Evolutionary conservation across 257 asterid genomes (phyloP).

Genomic region (Solanum lignicaule): DNA sequence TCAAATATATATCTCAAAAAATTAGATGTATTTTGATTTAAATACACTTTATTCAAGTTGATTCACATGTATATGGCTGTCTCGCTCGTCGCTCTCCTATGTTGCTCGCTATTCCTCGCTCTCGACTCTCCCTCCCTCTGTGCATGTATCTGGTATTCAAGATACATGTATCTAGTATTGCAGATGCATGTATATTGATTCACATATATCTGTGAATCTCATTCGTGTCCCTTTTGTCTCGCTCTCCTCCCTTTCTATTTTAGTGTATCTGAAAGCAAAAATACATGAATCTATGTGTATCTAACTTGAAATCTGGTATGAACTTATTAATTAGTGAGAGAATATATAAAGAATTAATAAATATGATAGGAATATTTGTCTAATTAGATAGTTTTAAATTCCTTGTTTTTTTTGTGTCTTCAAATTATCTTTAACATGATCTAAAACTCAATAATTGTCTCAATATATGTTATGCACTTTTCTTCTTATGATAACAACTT

Average conservation of each 20-base stretch:
- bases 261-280: too few species aligned
- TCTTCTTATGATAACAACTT: neutral
- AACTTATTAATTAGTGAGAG: too few species aligned
- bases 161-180: neutral
- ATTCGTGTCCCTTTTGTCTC: rapidly evolving
- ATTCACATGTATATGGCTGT: too few species aligned
- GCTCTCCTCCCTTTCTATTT: neutral
- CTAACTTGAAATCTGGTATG: too few species aligned
- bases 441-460: neutral
- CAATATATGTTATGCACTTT: neutral
- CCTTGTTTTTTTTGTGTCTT: neutral
- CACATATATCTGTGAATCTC: neutral
- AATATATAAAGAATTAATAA: too few species aligned
- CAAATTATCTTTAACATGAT: neutral
- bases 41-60: too few species aligned
- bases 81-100: neutral
- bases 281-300: neutral
- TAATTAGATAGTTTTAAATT: too few species aligned
- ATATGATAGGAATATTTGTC: neutral
- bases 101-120: neutral
- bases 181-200: too few species aligned
- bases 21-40: too few species aligned
- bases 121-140: neutral
- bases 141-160: neutral
- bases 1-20: too few species aligned